Conservation (phyloP, 1,284 basidiomycete species). For the Neonothopanus nambi region DNA sequence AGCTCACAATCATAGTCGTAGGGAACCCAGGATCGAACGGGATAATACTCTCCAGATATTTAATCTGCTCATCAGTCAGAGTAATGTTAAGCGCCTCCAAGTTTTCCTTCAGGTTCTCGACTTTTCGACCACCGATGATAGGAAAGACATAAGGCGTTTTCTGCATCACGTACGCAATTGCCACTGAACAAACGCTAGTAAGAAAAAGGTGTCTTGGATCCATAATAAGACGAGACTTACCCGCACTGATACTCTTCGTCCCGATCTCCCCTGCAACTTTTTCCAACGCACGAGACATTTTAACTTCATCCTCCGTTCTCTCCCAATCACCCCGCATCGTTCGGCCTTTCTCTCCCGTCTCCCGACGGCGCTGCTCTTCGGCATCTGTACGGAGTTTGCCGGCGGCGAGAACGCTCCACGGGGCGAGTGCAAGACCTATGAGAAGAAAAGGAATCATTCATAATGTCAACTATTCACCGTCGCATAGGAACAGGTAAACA, state of each 20-base stretch:
- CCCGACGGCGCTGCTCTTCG: constrained; percentile 29
- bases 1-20: constrained; percentile 16
- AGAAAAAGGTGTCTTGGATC: constrained; percentile 20
- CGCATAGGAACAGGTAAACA: background rate
- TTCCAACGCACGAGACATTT: constrained; percentile 7
- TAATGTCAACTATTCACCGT: too few species aligned
- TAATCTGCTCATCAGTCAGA: constrained; percentile 6
- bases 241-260: constrained; percentile 29
- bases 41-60: constrained; percentile 8
- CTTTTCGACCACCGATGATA: constrained; percentile 12
- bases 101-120: constrained; percentile 10
- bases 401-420: constrained; percentile 34
- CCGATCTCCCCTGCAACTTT: constrained; percentile 19
- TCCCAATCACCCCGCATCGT: constrained; percentile 24
- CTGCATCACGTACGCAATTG: constrained; percentile 23
- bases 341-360: constrained; percentile 31
- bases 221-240: constrained; percentile 27
- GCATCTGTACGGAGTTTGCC: constrained; percentile 36
- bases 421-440: constrained; percentile 28
- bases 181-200: constrained; percentile 16
- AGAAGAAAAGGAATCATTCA: background rate
- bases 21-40: constrained; percentile 23
- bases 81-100: constrained; percentile 12
- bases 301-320: constrained; percentile 26
- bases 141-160: constrained; percentile 15